Evolutionary conservation across 495 filamentous ascomycete species (phyloP).

Genomic region (Penicillium samsonianum): DNA sequence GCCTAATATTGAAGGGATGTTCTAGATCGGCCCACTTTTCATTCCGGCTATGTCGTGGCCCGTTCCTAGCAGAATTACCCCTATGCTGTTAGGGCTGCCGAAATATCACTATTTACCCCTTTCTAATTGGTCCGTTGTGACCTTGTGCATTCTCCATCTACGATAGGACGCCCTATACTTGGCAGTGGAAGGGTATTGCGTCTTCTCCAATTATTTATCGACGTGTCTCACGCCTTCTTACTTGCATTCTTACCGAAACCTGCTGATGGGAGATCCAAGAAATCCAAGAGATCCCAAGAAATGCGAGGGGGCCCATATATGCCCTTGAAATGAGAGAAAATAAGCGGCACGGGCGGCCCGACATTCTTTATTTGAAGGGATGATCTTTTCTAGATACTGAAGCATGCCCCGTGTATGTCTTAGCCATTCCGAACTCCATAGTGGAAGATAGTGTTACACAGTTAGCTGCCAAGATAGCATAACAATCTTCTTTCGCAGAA

Average conservation of each 20-base stretch:
- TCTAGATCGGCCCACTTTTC: constrained; percentile 25
- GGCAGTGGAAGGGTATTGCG: not conserved
- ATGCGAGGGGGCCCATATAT: not conserved
- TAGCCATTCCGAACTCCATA: not conserved
- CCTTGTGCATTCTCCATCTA: constrained; percentile 4
- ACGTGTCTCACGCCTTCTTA: constrained; percentile 3
- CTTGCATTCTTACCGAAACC: not conserved
- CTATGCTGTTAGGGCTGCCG: constrained; percentile 15
- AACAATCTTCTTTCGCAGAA: not conserved
- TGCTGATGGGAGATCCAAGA: not conserved
- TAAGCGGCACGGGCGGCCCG: not conserved
- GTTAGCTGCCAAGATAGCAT: not conserved
- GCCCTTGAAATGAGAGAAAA: not conserved
- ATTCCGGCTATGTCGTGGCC: constrained; percentile 22
- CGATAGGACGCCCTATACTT: constrained; percentile 8
- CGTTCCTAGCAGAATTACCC: constrained; percentile 18
- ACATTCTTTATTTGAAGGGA: constrained; percentile 1
- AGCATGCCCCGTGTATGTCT: not conserved
- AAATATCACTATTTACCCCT: not conserved
- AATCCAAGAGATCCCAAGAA: not conserved
- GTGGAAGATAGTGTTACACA: not conserved
- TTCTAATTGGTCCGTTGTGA: not conserved
- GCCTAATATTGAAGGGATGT: constrained; percentile 4
- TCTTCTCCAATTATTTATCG: not conserved
- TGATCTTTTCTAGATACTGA: not conserved